phyloP scores from a whole-genome alignment of 2,329 filamentous ascomycete species.

The Lachnellula suecica region DNA sequence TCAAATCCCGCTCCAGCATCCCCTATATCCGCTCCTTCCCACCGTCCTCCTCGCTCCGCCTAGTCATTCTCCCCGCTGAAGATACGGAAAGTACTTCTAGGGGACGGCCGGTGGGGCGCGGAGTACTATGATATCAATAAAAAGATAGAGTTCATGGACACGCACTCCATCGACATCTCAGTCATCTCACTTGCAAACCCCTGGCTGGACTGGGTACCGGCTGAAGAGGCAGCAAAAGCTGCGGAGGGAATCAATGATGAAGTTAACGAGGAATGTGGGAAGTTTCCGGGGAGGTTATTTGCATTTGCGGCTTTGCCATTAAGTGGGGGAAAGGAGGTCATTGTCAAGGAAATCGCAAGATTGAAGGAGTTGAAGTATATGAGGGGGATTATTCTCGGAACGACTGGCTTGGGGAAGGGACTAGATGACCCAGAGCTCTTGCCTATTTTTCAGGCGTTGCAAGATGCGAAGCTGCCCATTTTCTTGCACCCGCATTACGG shows the following conservation, averaged over 20 bases:
- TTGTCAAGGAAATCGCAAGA: constrained; percentile 65
- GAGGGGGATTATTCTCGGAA: constrained; percentile 86
- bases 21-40: constrained; percentile 70
- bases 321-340: constrained; percentile 60
- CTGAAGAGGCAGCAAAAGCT: constrained; percentile 59
- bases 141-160: constrained; percentile 87
- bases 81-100: constrained; percentile 58
- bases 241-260: constrained; percentile 75
- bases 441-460: constrained; percentile 69
- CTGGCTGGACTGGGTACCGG: constrained; percentile 81
- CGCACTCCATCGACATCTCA: constrained; percentile 76
- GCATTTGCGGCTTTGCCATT: constrained; percentile 83
- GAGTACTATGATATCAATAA: constrained; percentile 79
- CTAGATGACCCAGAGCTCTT: constrained; percentile 76
- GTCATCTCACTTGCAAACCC: constrained; percentile 90
- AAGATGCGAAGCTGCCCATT: constrained; percentile 62
- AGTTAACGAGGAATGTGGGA: constrained; percentile 69
- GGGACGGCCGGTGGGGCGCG: constrained; percentile 77
- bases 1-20: constrained; percentile 59
- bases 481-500: constrained; percentile 95
- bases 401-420: constrained; percentile 74
- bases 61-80: constrained; percentile 63
- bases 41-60: constrained; percentile 55
- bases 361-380: constrained; percentile 64
- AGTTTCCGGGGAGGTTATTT: constrained; percentile 68